A percentile compares a stretch with the other conserved stretches of the same genome.
phyloP scores from a whole-genome alignment of 768 basidiomycete species.

The Russula vinacea region DNA sequence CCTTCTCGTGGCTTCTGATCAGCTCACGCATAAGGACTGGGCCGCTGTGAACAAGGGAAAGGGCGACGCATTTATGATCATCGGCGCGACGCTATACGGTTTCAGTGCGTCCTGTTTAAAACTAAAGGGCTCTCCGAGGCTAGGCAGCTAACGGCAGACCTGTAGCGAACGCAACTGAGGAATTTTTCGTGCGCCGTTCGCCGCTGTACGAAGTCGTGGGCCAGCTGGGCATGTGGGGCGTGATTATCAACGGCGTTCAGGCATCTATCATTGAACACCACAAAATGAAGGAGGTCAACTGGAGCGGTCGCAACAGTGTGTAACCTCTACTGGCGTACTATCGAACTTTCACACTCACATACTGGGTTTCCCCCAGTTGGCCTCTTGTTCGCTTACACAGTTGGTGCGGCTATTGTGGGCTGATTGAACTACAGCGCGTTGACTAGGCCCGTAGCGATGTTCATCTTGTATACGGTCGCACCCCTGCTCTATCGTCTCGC shows the following conservation, averaged over 20 bases:
- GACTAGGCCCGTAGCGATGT: conserved; percentile 53
- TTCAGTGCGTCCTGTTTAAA: conserved; percentile 56
- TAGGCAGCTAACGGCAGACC: background rate
- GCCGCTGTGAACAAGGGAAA: conserved; percentile 61
- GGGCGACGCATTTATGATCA: conserved; percentile 84
- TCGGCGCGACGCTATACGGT: conserved; percentile 82
- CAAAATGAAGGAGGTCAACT: conserved; percentile 59
- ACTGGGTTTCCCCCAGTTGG: conserved; percentile 42
- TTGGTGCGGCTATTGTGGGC: conserved; percentile 34
- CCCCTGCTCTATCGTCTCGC: conserved; percentile 84
- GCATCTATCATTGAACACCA: conserved; percentile 71
- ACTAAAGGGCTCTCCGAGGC: background rate
- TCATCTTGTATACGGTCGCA: conserved; percentile 80
- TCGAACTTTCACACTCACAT: conserved; percentile 11
- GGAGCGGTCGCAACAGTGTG: conserved; percentile 71
- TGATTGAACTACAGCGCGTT: background rate
- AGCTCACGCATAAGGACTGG: conserved; percentile 74
- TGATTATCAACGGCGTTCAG: conserved; percentile 75
- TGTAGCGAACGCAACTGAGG: conserved; percentile 82
- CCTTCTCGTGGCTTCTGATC: conserved; percentile 74
- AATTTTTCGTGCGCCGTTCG: conserved; percentile 74
- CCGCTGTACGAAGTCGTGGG: conserved; percentile 88
- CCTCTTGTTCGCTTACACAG: conserved; percentile 50
- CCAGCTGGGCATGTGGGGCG: conserved; percentile 82
- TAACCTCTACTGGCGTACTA: conserved; percentile 6